These are phyloP conservation scores for Pyracantha coccinea DNA, from an alignment of 331 rosid genomes.

Conservation along the genomic window DNA sequence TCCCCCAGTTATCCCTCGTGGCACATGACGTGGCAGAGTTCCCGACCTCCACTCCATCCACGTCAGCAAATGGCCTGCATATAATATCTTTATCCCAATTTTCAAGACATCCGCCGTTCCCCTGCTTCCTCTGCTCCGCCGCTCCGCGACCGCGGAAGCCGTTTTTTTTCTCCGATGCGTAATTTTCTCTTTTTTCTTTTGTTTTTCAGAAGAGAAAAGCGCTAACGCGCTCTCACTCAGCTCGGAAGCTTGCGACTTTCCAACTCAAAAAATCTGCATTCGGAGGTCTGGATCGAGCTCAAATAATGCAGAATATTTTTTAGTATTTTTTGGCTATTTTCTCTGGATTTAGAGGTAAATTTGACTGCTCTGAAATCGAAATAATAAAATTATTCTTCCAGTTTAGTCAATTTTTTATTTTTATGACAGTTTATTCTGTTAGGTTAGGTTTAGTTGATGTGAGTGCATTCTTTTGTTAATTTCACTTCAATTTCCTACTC, in stretches of 20 bases:
- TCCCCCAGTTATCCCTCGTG: slow-evolving; percentile 4
- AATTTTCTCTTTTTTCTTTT: background rate
- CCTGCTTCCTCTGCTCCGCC: background rate
- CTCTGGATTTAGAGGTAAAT: background rate
- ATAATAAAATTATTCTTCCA: background rate
- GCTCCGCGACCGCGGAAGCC: background rate
- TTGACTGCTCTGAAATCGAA: background rate
- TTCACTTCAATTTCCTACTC: background rate
- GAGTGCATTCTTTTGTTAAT: background rate
- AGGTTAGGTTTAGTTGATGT: background rate
- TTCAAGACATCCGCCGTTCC: background rate
- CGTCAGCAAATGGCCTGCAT: background rate
- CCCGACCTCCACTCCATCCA: background rate
- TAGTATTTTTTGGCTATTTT: too few relatives aligned
- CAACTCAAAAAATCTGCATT: background rate
- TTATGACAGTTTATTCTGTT: background rate
- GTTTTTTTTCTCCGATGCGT: background rate
- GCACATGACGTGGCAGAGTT: slow-evolving; percentile 1
- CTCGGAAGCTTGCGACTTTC: background rate
- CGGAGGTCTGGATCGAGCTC: background rate
- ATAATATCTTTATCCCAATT: background rate
- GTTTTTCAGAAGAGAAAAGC: background rate
- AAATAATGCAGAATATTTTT: background rate
- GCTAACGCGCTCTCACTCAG: background rate
- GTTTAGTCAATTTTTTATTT: background rate